Evolutionary conservation across 345 rosid species (phyloP).

Genomic region (Eucalyptus tenuipes): DNA sequence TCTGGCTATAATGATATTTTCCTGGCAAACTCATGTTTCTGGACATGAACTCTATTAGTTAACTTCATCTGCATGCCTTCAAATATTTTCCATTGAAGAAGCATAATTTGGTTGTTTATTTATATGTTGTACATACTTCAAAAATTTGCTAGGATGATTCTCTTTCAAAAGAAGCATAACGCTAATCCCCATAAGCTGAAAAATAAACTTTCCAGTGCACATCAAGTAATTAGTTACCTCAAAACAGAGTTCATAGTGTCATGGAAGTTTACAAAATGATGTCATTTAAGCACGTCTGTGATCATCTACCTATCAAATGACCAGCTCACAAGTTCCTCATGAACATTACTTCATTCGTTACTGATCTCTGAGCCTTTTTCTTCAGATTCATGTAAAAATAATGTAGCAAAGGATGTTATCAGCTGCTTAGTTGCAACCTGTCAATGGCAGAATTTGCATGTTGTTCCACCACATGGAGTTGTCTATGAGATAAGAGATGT

Average conservation of each 20-base stretch:
- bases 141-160: not conserved
- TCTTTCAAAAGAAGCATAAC: not conserved
- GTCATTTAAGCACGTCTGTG: not conserved
- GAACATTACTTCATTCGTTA: not conserved
- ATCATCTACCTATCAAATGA: not conserved
- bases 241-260: not conserved
- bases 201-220: not conserved
- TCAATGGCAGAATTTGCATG: conserved; percentile 60
- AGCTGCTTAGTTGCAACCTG: conserved; percentile 20
- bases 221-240: not conserved
- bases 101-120: not conserved
- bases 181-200: not conserved
- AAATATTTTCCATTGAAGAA: not conserved
- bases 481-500: conserved; percentile 58
- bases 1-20: not conserved
- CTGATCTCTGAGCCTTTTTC: not conserved
- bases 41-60: not conserved
- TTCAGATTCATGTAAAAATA: conserved; percentile 50
- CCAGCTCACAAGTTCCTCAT: not conserved
- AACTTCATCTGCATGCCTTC: not conserved
- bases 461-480: conserved; percentile 50
- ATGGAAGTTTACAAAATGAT: not conserved
- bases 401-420: conserved; percentile 35
- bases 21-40: not conserved
- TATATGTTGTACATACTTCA: not conserved